phyloP scores from a whole-genome alignment of 2,329 filamentous ascomycete species.

The Apiospora sp. region DNA sequence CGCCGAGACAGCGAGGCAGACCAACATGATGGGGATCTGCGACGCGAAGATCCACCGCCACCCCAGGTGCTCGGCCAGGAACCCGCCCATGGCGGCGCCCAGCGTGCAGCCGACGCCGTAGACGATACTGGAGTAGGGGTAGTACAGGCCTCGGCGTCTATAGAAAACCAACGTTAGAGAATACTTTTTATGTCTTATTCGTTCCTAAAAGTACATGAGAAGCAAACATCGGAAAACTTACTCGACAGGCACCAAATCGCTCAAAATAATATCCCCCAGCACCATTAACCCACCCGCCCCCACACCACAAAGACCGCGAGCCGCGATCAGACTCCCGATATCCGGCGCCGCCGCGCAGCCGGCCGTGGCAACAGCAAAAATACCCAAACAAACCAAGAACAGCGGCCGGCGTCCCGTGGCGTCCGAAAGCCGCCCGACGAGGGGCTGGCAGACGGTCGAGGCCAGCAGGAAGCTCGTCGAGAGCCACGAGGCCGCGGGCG shows the following conservation, averaged over 20 bases:
- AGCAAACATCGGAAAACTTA: no score
- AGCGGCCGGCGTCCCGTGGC: not conserved
- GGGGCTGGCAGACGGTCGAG: constrained; percentile 1
- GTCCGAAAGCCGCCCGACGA: constrained; percentile 3
- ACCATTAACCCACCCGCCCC: constrained; percentile 3
- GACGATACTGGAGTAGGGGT: constrained; percentile 1
- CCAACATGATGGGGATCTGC: constrained; percentile 8
- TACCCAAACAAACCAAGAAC: not conserved
- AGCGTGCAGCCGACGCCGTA: not conserved
- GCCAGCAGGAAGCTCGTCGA: constrained; percentile 12
- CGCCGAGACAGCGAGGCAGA: not conserved
- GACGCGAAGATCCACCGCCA: constrained; percentile 11
- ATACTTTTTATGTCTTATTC: no score
- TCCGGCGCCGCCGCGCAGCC: constrained; percentile 2
- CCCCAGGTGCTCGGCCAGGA: constrained; percentile 8
- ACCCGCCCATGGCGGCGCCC: constrained; percentile 1
- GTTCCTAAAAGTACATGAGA: no score
- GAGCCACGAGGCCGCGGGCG: not conserved
- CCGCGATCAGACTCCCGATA: not conserved
- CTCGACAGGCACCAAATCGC: constrained; percentile 13
- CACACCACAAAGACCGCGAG: not conserved
- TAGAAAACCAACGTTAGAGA: no score
- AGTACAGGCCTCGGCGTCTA: constrained; percentile 3
- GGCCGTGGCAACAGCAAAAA: not conserved
- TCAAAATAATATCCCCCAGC: constrained; percentile 3